phyloP scores from a whole-genome alignment of 345 rosid species.

The Salix arbutifolia region DNA sequence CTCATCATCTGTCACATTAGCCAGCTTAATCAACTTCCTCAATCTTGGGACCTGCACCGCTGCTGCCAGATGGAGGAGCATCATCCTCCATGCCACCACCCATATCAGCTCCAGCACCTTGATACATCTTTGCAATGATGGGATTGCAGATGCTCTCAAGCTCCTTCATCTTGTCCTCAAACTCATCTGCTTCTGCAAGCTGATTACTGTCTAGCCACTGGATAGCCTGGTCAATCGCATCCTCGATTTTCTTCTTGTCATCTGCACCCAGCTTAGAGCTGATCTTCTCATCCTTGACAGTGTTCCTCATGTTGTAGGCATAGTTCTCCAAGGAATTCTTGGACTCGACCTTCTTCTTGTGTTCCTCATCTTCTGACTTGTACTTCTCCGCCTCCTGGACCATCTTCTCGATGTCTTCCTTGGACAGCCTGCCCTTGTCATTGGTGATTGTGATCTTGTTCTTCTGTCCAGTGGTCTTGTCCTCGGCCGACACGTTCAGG shows the following conservation, averaged over 20 bases:
- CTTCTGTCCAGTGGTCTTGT: conserved; percentile 18
- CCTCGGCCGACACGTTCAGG: conserved; percentile 26
- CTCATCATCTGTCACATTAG: neutral
- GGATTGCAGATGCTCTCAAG: conserved; percentile 20
- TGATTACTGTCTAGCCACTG: conserved; percentile 9
- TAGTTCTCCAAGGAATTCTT: conserved; percentile 16
- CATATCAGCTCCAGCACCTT: conserved; percentile 9
- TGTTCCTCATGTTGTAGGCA: conserved; percentile 18
- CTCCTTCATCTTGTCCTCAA: conserved; percentile 18
- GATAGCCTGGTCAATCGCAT: conserved; percentile 17
- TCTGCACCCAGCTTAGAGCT: neutral
- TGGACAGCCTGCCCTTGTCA: conserved; percentile 15
- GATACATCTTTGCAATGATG: conserved; percentile 15
- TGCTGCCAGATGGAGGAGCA: conserved; percentile 13
- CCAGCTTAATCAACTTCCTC: conserved; percentile 7
- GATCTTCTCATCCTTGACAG: conserved; percentile 13
- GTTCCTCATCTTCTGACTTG: conserved; percentile 20
- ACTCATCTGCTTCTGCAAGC: conserved; percentile 1
- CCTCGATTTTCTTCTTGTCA: conserved; percentile 22
- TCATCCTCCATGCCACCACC: conserved; percentile 20
- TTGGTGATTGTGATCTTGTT: conserved; percentile 22
- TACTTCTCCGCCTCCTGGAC: conserved; percentile 22
- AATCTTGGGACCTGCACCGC: conserved; percentile 17
- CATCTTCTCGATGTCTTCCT: conserved; percentile 21
- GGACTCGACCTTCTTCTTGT: conserved; percentile 10